A percentile compares a stretch with the other conserved stretches of the same genome.
Conservation (phyloP, 2,329 filamentous ascomycete genomes). For the Paracorniculantispora psalliotae region DNA sequence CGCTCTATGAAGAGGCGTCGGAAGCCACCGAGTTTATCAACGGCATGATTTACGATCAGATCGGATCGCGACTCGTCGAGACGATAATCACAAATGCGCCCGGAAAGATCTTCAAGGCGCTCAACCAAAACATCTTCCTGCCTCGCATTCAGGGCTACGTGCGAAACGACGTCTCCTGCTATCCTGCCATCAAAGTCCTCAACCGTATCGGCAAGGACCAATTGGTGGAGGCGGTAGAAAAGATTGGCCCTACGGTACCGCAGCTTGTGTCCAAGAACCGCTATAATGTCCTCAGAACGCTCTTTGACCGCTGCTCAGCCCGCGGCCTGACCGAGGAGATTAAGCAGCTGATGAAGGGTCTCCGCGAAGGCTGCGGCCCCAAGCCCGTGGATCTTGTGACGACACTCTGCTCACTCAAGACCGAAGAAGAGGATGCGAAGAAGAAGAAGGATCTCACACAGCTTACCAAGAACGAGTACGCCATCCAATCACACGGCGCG, state of each 20-base stretch:
- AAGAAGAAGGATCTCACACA: slow-evolving; percentile 34
- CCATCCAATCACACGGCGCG: slow-evolving; percentile 64
- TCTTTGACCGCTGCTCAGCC: slow-evolving; percentile 77
- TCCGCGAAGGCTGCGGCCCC: slow-evolving; percentile 44
- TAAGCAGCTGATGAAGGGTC: slow-evolving; percentile 41
- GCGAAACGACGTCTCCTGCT: slow-evolving; percentile 85
- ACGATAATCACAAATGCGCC: slow-evolving; percentile 76
- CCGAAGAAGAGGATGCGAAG: slow-evolving; percentile 28
- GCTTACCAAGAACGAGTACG: slow-evolving; percentile 51
- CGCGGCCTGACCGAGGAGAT: slow-evolving; percentile 55
- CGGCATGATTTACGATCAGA: slow-evolving; percentile 79
- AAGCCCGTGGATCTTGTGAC: slow-evolving; percentile 44
- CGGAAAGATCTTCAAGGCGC: slow-evolving; percentile 82
- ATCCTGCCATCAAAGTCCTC: slow-evolving; percentile 77
- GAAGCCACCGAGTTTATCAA: slow-evolving; percentile 75
- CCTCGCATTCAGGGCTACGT: slow-evolving; percentile 74
- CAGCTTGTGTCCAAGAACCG: slow-evolving; percentile 70
- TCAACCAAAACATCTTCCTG: slow-evolving; percentile 76
- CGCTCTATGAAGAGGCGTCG: slow-evolving; percentile 66
- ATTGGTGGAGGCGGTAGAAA: slow-evolving; percentile 64
- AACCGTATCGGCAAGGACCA: slow-evolving; percentile 85
- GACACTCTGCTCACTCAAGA: slow-evolving; percentile 44
- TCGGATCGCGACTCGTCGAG: slow-evolving; percentile 87
- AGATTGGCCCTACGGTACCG: slow-evolving; percentile 68
- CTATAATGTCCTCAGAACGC: slow-evolving; percentile 70